These are phyloP conservation scores for Suillus cothurnatus DNA, from an alignment of 768 basidiomycete species.

Conservation along the genomic window DNA sequence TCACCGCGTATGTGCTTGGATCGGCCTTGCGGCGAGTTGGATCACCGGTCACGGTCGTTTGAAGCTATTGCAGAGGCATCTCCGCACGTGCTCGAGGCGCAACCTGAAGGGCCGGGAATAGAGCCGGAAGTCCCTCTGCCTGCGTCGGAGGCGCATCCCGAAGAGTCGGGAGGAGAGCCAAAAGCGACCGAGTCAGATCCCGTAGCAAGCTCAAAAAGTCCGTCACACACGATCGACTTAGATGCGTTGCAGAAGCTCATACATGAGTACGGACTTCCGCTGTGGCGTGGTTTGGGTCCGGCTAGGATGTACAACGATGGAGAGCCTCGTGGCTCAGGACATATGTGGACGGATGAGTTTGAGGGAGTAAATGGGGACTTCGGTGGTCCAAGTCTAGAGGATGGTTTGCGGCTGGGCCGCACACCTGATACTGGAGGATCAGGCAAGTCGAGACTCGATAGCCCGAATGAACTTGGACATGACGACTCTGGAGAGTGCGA, in stretches of 20 bases:
- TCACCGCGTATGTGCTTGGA: background rate
- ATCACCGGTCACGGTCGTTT: background rate
- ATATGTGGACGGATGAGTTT: background rate
- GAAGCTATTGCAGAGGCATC: background rate
- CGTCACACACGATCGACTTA: background rate
- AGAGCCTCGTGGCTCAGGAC: background rate
- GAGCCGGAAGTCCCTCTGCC: background rate
- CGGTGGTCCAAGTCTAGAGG: background rate
- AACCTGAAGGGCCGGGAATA: background rate
- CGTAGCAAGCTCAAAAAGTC: background rate
- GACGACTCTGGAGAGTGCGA: background rate
- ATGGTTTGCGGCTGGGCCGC: background rate
- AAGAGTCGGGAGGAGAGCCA: background rate
- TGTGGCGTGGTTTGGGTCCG: background rate
- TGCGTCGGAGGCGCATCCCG: background rate
- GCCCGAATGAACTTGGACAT: background rate
- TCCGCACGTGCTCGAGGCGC: background rate
- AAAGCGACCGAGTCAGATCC: background rate
- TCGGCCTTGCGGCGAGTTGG: background rate
- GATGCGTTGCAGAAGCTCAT: background rate
- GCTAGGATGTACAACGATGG: too few species aligned
- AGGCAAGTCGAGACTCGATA: background rate
- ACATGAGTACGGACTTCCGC: background rate
- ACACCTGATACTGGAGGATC: background rate
- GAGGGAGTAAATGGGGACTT: background rate